Conservation (phyloP, 768 basidiomycete species). For the Kondoa malvinella region DNA sequence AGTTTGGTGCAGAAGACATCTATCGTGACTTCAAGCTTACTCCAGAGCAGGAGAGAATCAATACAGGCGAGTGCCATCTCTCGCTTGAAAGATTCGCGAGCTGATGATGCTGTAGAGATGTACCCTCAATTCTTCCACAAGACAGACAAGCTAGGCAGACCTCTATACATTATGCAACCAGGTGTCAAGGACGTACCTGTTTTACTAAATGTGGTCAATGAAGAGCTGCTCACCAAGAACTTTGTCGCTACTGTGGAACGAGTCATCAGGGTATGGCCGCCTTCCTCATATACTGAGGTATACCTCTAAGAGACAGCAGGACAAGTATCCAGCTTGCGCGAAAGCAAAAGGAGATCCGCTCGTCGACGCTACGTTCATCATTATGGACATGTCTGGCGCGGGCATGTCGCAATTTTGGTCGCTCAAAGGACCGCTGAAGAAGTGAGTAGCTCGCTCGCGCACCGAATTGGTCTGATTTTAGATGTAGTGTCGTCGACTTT, state of each 20-base stretch:
- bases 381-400: background rate
- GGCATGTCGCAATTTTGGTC: background rate
- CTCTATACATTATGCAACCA: background rate
- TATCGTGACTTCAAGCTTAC: background rate
- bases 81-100: too few relatives aligned
- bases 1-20: background rate
- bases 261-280: background rate
- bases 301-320: too few relatives aligned
- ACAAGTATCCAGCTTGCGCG: background rate
- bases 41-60: background rate
- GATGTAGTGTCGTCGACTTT: background rate
- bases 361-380: background rate
- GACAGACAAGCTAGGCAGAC: background rate
- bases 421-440: background rate
- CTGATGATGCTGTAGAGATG: too few relatives aligned
- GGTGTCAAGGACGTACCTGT: background rate
- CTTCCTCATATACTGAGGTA: too few relatives aligned
- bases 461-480: background rate
- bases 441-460: background rate
- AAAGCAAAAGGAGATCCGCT: background rate
- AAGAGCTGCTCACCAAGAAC: background rate
- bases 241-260: background rate
- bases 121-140: background rate
- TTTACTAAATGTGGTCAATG: background rate
- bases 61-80: too few relatives aligned